Conservation (phyloP, 179 eudicot genomes). For the Amaranthus tricolor region DNA sequence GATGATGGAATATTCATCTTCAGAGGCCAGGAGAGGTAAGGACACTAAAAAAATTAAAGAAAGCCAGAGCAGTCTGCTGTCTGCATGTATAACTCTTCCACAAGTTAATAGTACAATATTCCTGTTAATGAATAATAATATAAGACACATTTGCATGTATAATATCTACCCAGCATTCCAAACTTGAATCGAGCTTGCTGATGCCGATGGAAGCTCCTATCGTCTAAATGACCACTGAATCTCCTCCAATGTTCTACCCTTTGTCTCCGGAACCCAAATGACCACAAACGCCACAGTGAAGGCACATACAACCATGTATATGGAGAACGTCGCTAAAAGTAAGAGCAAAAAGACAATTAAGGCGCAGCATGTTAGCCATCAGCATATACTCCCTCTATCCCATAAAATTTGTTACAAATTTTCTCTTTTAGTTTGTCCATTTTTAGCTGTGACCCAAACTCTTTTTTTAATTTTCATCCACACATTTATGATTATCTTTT, state of each 20-base stretch:
- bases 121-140: not conserved
- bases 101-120: not conserved
- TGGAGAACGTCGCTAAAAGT: slow-evolving; percentile 64
- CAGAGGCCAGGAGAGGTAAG: too few relatives aligned
- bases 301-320: slow-evolving; percentile 56
- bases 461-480: too few relatives aligned
- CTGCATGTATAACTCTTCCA: not conserved
- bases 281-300: slow-evolving; percentile 53
- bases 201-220: slow-evolving; percentile 8
- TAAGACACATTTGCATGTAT: slow-evolving; percentile 15
- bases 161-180: slow-evolving; percentile 15
- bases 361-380: not conserved
- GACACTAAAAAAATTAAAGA: too few relatives aligned
- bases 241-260: slow-evolving; percentile 88
- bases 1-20: too few relatives aligned
- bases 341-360: not conserved
- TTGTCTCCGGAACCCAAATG: slow-evolving; percentile 88
- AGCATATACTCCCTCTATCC: too few relatives aligned
- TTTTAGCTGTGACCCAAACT: too few relatives aligned
- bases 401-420: too few relatives aligned
- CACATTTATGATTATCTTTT: too few relatives aligned
- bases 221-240: slow-evolving; percentile 78
- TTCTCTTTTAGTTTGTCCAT: too few relatives aligned
- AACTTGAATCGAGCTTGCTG: slow-evolving; percentile 4
- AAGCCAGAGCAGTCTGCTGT: too few relatives aligned